phyloP scores from a whole-genome alignment of 2,329 filamentous ascomycete genomes.

The Colletotrichum destructivum region DNA sequence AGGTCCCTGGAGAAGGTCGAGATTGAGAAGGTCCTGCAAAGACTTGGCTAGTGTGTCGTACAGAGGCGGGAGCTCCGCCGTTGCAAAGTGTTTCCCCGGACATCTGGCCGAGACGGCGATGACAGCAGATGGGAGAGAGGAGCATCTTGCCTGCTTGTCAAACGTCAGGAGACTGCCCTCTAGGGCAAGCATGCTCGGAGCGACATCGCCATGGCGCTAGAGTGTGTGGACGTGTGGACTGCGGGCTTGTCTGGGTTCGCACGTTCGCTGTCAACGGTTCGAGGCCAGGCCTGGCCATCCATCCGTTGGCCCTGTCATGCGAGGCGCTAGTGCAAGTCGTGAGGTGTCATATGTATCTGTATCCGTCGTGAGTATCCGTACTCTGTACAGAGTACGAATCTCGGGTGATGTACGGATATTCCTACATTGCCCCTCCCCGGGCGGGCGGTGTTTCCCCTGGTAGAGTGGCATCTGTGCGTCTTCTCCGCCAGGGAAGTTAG shows the following conservation, averaged over 20 bases:
- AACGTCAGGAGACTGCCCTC: neutral
- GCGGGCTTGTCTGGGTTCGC: slow-evolving; percentile 19
- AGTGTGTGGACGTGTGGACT: neutral
- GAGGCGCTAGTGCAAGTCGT: slow-evolving; percentile 10
- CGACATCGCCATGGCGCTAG: neutral
- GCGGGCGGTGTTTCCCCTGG: no score
- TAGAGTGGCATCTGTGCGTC: slow-evolving; percentile 37
- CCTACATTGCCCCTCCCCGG: no score
- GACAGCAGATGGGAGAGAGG: neutral
- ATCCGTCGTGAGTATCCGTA: no score
- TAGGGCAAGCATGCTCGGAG: neutral
- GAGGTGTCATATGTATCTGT: neutral
- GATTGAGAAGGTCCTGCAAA: no score
- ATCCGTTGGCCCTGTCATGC: slow-evolving; percentile 22
- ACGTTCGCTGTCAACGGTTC: slow-evolving; percentile 30
- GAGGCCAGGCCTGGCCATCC: slow-evolving; percentile 29
- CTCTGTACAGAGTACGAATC: no score
- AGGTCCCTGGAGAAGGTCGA: neutral
- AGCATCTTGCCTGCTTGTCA: neutral
- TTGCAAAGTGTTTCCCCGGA: slow-evolving; percentile 21
- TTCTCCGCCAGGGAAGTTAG: slow-evolving; percentile 3
- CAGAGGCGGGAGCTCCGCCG: slow-evolving; percentile 7
- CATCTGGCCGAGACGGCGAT: slow-evolving; percentile 30
- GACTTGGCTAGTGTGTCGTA: neutral
- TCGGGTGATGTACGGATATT: no score